phyloP scores from a whole-genome alignment of 2,329 filamentous ascomycete species.

The Rosellinia necatrix region DNA sequence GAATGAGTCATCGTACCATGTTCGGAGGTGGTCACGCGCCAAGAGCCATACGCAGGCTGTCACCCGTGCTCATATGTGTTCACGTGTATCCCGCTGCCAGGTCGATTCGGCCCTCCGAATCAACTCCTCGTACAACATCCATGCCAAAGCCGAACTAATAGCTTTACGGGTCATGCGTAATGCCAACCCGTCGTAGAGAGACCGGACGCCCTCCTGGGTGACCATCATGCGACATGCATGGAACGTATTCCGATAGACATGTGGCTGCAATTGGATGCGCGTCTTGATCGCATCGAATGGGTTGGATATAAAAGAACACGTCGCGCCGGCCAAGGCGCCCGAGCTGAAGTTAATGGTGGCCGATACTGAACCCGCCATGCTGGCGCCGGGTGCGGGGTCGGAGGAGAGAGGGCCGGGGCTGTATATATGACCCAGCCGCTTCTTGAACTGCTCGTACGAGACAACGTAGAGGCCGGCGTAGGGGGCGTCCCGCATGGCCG shows the following conservation, averaged over 20 bases:
- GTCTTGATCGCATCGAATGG: constrained; percentile 98
- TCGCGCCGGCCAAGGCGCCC: constrained; percentile 77
- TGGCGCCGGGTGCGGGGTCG: constrained; percentile 4
- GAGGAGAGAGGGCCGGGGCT: constrained; percentile 8
- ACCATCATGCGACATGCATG: constrained; percentile 80
- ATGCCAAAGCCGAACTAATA: constrained; percentile 90
- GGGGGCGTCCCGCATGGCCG: constrained; percentile 90
- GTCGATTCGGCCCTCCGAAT: constrained; percentile 68
- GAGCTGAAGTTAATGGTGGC: constrained; percentile 84
- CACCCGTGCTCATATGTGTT: constrained; percentile 32
- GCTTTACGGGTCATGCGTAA: constrained; percentile 91
- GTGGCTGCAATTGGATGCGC: constrained; percentile 86
- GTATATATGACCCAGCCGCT: constrained; percentile 53
- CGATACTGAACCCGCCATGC: constrained; percentile 50
- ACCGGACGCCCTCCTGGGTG: constrained; percentile 75
- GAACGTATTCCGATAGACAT: constrained; percentile 79
- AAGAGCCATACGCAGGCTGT: neutral
- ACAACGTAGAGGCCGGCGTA: constrained; percentile 95
- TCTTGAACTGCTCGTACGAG: constrained; percentile 87
- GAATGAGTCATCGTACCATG: constrained; percentile 1
- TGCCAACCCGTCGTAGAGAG: constrained; percentile 83
- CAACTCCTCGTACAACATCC: constrained; percentile 96
- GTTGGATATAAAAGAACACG: constrained; percentile 89
- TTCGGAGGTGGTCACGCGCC: neutral
- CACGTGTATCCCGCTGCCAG: constrained; percentile 35